Base-by-base conservation (phyloP, 2,329 filamentous ascomycete genomes). In the Fusarium haematococcum region DNA sequence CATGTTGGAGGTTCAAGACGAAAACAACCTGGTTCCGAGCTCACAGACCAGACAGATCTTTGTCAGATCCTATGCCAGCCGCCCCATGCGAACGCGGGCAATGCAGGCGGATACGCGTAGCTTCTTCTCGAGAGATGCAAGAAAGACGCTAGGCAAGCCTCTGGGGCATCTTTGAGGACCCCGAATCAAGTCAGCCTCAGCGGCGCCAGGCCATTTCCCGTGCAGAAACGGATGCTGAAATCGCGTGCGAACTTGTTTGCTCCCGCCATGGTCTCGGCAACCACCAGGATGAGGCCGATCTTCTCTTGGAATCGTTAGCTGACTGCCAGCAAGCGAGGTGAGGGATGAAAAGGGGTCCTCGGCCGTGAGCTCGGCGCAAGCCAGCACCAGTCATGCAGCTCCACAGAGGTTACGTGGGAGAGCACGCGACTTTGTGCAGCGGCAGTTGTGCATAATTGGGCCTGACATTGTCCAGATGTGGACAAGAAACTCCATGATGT, bases 351-450 rank as follows among this genome's bases (percentile, higher is more conserved):
- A 74, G 70, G 73, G 70, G 70, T 74, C 73, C 64, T 75, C 70
- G 70, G 73, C 70, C 58, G 68, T 54, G 70, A 66, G 70, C 73
- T 74, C 73, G 73, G 73, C 73, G 74, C 54, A 69, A 73, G 67
- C 52, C 43, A 66, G 73, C 73, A 75, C 54, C 65, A 73, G 67
- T 60, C 66, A 56, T 57, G 58, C 52, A 64, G 64, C 72, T 71
- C 74, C 74, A 76, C 69, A 57, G 11, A 43, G 30, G 60, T 57
- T 63, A 61, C 60, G 50, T 56, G 23, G 59, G 32, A 58, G 43
- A 65, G 74, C 76, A 78, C 76, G 76, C 76, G 76, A 77, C 74
- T 75, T 74, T 70, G 69, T 76, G 65, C 71, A 77, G 66, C 57
- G 66, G 58, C 65, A 52, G 61, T 65, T 14, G 54, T 73, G 73